Evolutionary conservation across 1,284 basidiomycete genomes (phyloP), one percentile per base, ranked within the genome.

Genomic region (Calocybe gambosa): DNA sequence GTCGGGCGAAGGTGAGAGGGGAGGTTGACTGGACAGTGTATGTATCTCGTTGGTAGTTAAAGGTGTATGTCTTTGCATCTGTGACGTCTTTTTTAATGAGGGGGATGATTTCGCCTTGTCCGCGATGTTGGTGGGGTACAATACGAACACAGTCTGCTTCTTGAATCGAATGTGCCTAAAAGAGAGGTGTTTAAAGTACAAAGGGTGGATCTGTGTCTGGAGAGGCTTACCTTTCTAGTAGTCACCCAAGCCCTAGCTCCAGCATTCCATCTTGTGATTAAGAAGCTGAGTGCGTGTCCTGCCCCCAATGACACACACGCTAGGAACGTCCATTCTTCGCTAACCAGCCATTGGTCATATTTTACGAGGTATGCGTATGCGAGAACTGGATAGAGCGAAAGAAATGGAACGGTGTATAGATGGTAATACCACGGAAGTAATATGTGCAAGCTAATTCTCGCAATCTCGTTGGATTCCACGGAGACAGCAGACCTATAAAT

Each of bases 321-420:
- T 39, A 99, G 77, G 61, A 99, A 99, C 0, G 95, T 94, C 89
- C 90, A 95, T 63, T 94, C 90, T 65, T 96, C 94, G 55, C 90
- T 93, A 62, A 85, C 78, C 46, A 95, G 68, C 85, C 89, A 93
- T 60, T 92, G 76, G 58, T 96, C 90, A 65, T 98, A 98, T 61
- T 80, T 82, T 61, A 90, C 61, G 59, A 85, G 89, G 73, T 96
- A 98, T 19, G 94, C 85, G 65, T 94, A 96, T 37, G 89, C 91
- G 42, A 93, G 80, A 23, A 94, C 63, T 0, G 93, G 93, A 62
- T 98, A 99, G 50, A 95, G 73, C 1, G 79, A 78, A 12, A 93
- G 74, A 63, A 93, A 93, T 0, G 94, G 94, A 10, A 87, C 51
- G 10, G 84, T 80, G 65, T 99, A 99, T 49, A 96, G 62, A 60